Evolutionary conservation across 2,329 filamentous ascomycete genomes (phyloP).

Genomic region (Calonectria pteridis): DNA sequence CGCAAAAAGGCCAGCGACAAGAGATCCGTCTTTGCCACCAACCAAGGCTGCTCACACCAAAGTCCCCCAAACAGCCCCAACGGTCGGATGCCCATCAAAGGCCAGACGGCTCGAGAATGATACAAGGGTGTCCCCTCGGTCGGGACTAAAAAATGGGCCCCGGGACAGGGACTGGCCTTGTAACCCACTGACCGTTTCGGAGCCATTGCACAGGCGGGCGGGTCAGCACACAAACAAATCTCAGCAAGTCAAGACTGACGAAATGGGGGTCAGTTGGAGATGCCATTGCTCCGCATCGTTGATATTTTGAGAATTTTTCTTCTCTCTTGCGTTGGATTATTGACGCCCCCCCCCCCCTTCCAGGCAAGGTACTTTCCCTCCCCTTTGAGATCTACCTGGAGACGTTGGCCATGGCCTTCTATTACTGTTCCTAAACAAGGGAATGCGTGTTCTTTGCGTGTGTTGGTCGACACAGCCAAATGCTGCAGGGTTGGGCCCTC

Average conservation of each 20-base stretch:
- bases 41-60: neutral
- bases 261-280: neutral
- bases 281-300: neutral
- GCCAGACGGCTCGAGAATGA: slow-evolving; percentile 9
- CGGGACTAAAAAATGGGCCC: slow-evolving; percentile 25
- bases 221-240: slow-evolving; percentile 23
- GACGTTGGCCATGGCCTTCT: neutral
- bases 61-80: slow-evolving; percentile 7
- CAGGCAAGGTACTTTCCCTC: too few species aligned
- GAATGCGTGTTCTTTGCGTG: neutral
- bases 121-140: slow-evolving; percentile 29
- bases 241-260: slow-evolving; percentile 5
- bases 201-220: slow-evolving; percentile 22
- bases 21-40: neutral
- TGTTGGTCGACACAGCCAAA: slow-evolving; percentile 8
- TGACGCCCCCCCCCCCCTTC: neutral
- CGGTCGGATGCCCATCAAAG: slow-evolving; percentile 2
- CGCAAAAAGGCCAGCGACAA: neutral
- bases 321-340: neutral
- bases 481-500: neutral
- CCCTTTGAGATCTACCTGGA: neutral
- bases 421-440: slow-evolving; percentile 13
- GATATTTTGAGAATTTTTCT: neutral
- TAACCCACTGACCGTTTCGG: slow-evolving; percentile 16
- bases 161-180: slow-evolving; percentile 27